These are phyloP conservation scores for Populus trichocarpa DNA, from an alignment of 441 rosid species.

Conservation along the genomic window DNA sequence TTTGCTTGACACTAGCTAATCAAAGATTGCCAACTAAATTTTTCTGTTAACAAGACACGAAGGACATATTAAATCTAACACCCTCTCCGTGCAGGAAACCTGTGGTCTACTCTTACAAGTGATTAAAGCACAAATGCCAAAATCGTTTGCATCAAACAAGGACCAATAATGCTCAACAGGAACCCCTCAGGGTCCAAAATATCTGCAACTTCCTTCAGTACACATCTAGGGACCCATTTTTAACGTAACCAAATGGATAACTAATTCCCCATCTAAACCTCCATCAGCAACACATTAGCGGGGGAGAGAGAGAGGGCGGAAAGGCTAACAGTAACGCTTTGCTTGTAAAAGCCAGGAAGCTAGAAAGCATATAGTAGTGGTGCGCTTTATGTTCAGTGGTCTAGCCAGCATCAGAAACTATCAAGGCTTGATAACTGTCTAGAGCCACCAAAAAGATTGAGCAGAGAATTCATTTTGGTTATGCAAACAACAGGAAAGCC, in stretches of 20 bases:
- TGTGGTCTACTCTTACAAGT: conserved; percentile 8
- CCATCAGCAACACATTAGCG: not conserved
- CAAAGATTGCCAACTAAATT: conserved; percentile 6
- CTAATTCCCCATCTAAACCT: conserved; percentile 11
- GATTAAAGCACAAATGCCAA: conserved; percentile 18
- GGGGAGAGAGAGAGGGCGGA: not conserved
- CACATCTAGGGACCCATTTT: conserved; percentile 27
- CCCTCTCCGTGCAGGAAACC: not conserved
- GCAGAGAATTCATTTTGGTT: conserved; percentile 13
- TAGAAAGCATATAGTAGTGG: not conserved
- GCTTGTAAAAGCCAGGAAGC: conserved; percentile 9
- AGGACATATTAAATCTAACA: conserved; percentile 1
- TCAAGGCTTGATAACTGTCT: conserved; percentile 20
- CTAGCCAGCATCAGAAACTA: conserved; percentile 10
- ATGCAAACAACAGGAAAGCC: conserved; percentile 22
- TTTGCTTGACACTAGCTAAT: not conserved
- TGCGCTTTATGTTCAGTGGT: not conserved
- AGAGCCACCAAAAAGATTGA: conserved; percentile 14
- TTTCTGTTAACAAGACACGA: conserved; percentile 12
- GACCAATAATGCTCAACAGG: conserved; percentile 14
- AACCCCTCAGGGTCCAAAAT: conserved; percentile 17
- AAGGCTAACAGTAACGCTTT: not conserved
- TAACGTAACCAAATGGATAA: conserved; percentile 14
- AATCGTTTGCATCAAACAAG: conserved; percentile 11
- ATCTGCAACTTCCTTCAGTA: conserved; percentile 25